Conservation (phyloP, 2,329 filamentous ascomycete species). For the Diplocarpon rosae region DNA sequence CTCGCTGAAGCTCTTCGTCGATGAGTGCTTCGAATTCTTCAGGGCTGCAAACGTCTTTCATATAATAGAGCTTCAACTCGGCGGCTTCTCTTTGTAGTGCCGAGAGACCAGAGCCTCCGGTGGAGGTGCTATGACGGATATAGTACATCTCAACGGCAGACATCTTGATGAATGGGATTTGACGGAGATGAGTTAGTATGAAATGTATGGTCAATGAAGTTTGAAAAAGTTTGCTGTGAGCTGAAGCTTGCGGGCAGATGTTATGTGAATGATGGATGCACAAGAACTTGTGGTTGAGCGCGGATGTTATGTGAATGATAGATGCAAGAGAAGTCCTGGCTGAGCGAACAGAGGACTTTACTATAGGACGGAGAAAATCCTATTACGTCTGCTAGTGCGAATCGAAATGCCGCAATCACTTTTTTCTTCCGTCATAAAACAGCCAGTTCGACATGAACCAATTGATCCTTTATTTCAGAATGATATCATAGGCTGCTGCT, state of each 20-base stretch:
- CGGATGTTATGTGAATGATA: neutral
- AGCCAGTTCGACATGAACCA: too few species aligned
- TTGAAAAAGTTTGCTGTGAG: neutral
- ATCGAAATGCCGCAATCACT: too few species aligned
- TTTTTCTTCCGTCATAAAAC: too few species aligned
- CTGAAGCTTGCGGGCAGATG: neutral
- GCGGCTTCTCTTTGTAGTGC: constrained; percentile 2
- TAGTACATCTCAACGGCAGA: constrained; percentile 7
- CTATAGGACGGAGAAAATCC: neutral
- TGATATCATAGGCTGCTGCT: too few species aligned
- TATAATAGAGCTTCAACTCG: constrained; percentile 17
- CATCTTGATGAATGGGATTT: constrained; percentile 8
- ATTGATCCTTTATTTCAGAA: too few species aligned
- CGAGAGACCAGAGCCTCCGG: constrained; percentile 1
- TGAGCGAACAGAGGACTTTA: neutral
- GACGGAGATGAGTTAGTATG: neutral
- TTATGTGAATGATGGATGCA: neutral
- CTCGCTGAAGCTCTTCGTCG: constrained; percentile 8
- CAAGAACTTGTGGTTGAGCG: too few species aligned
- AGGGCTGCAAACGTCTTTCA: constrained; percentile 9
- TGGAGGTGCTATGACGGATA: constrained; percentile 1
- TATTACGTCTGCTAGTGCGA: too few species aligned
- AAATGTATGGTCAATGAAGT: neutral
- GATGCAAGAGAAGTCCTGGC: neutral
- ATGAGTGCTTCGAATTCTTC: constrained; percentile 13